phyloP scores from a whole-genome alignment of 2,329 filamentous ascomycete species.

The Pestalotiopsis sp. region DNA sequence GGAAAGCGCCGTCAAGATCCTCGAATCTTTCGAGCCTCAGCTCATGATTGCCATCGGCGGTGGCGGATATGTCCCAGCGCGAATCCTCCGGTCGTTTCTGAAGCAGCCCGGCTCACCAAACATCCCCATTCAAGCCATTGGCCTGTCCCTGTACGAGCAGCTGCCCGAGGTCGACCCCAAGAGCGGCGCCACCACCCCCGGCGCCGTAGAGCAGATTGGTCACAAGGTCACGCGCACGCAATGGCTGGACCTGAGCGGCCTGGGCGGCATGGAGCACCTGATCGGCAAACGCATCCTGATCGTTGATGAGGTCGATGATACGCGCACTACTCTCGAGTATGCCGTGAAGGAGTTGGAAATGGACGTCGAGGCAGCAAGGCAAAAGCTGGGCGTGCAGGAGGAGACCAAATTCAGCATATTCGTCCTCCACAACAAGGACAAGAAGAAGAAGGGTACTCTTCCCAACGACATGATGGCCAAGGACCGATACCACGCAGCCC shows the following conservation, averaged over 20 bases:
- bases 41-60: constrained; percentile 99
- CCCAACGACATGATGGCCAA: constrained; percentile 74
- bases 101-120: constrained; percentile 85
- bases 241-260: constrained; percentile 82
- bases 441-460: constrained; percentile 86
- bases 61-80: constrained; percentile 93
- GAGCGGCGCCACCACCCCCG: constrained; percentile 37
- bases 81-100: constrained; percentile 96
- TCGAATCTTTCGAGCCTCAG: constrained; percentile 84
- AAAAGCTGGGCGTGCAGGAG: constrained; percentile 65
- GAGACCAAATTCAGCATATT: constrained; percentile 92
- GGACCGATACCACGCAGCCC: constrained; percentile 78
- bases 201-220: constrained; percentile 72
- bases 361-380: constrained; percentile 81
- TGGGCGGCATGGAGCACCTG: constrained; percentile 72
- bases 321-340: constrained; percentile 77
- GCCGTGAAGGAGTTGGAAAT: constrained; percentile 79
- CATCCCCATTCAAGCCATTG: constrained; percentile 99
- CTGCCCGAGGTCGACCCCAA: constrained; percentile 60
- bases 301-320: constrained; percentile 85
- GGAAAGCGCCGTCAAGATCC: constrained; percentile 75
- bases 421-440: constrained; percentile 98
- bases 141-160: constrained; percentile 92
- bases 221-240: constrained; percentile 97
- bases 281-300: constrained; percentile 82